Evolutionary conservation across 352 stramenopile species (phyloP).

Genomic region (Bremia lactucae): DNA sequence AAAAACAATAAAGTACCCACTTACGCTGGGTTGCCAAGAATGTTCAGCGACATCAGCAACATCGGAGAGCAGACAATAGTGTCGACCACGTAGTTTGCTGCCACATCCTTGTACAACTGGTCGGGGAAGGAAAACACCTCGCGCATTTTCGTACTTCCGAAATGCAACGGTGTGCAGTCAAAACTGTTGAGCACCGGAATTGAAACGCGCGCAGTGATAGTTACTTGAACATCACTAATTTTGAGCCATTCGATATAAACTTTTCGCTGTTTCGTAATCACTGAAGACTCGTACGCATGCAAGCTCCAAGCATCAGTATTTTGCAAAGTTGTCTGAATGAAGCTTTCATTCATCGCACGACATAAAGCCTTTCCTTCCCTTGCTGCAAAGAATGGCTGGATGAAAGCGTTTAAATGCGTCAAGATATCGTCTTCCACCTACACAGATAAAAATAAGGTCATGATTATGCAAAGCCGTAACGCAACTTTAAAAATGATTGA

Average conservation of each 20-base stretch:
- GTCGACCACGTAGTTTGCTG: slow-evolving; percentile 73
- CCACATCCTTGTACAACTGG: slow-evolving; percentile 73
- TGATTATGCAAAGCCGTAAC: not conserved
- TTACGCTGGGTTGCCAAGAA: slow-evolving; percentile 79
- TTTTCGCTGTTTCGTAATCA: slow-evolving; percentile 35
- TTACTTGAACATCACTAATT: slow-evolving; percentile 50
- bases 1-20: slow-evolving; percentile 8
- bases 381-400: slow-evolving; percentile 32
- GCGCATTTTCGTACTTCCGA: slow-evolving; percentile 39
- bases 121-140: slow-evolving; percentile 67
- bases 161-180: slow-evolving; percentile 61
- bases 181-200: slow-evolving; percentile 76
- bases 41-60: slow-evolving; percentile 79
- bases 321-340: not conserved
- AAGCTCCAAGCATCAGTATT: slow-evolving; percentile 10
- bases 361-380: slow-evolving; percentile 14
- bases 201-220: slow-evolving; percentile 63
- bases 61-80: slow-evolving; percentile 67
- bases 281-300: slow-evolving; percentile 8
- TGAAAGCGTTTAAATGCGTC: slow-evolving; percentile 32
- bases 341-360: not conserved
- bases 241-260: slow-evolving; percentile 52
- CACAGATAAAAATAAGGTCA: not conserved
- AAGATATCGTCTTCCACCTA: slow-evolving; percentile 56
- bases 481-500: not conserved